Evolutionary conservation across 352 stramenopile species (phyloP).

Genomic region (Phytophthora pseudosyringae): DNA sequence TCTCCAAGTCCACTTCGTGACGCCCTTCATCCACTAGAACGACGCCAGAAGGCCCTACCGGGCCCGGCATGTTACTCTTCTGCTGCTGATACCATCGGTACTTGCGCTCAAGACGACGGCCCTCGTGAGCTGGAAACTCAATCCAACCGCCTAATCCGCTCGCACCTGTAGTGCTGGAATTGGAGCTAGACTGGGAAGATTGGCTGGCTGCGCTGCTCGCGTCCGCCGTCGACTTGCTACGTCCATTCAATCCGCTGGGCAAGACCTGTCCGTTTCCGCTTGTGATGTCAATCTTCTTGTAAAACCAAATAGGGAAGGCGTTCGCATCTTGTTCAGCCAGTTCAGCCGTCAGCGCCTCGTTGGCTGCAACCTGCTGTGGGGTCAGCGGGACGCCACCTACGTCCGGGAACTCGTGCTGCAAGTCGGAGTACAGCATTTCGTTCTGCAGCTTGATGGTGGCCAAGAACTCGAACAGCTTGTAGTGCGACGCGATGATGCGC

Average conservation of each 20-base stretch:
- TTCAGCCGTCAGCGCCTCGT: constrained; percentile 47
- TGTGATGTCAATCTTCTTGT: constrained; percentile 62
- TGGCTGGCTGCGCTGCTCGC: constrained; percentile 8
- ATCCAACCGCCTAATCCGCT: constrained; percentile 55
- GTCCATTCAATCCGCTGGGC: constrained; percentile 41
- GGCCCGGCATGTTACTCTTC: constrained; percentile 43
- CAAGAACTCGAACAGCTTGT: constrained; percentile 87
- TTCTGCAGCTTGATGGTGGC: constrained; percentile 86
- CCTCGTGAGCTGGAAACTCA: constrained; percentile 79
- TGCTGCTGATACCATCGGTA: constrained; percentile 73
- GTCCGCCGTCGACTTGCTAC: constrained; percentile 15
- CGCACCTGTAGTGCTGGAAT: constrained; percentile 16
- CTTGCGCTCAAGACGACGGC: constrained; percentile 68
- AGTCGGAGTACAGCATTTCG: constrained; percentile 79
- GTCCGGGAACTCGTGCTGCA: constrained; percentile 61
- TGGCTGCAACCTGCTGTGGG: constrained; percentile 43
- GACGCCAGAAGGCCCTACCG: constrained; percentile 49
- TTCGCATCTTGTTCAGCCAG: constrained; percentile 60
- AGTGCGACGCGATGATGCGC: constrained; percentile 72
- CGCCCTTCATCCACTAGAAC: constrained; percentile 86
- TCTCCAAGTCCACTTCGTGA: constrained; percentile 79
- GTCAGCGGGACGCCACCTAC: constrained; percentile 58
- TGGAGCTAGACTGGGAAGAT: constrained; percentile 13
- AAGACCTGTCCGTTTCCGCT: constrained; percentile 43
- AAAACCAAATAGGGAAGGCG: constrained; percentile 86